phyloP scores from a whole-genome alignment of 73 alveolate species.

The Tetrahymena malaccensis region DNA sequence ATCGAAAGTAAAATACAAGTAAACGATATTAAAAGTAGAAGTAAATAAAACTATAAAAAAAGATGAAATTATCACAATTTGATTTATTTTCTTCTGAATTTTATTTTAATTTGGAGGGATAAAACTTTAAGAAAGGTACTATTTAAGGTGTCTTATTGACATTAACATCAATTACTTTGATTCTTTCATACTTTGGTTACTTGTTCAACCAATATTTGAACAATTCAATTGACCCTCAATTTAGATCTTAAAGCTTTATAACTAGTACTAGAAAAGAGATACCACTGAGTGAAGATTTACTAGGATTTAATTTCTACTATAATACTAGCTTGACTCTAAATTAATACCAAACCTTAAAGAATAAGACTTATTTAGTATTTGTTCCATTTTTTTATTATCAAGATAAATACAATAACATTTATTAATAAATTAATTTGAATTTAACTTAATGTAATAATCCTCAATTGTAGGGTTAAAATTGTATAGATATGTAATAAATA shows the following conservation, averaged over 20 bases:
- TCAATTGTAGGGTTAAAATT: neutral
- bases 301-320: neutral
- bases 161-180: no score
- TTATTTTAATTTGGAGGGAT: neutral
- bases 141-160: neutral
- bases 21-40: neutral
- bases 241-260: neutral
- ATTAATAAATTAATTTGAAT: no score
- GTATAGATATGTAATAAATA: neutral
- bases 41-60: no score
- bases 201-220: neutral
- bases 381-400: no score
- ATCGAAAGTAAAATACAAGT: no score
- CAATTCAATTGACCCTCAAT: neutral
- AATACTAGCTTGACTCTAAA: neutral
- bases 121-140: neutral
- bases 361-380: no score
- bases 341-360: no score
- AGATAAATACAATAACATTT: no score
- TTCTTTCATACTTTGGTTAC: neutral
- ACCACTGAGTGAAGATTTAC: neutral
- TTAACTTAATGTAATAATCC: neutral
- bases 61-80: neutral
- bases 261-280: neutral
- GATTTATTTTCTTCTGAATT: no score